Evolutionary conservation across 176 grass and related monocot genomes (phyloP).

Genomic region (Carex myosuroides): DNA sequence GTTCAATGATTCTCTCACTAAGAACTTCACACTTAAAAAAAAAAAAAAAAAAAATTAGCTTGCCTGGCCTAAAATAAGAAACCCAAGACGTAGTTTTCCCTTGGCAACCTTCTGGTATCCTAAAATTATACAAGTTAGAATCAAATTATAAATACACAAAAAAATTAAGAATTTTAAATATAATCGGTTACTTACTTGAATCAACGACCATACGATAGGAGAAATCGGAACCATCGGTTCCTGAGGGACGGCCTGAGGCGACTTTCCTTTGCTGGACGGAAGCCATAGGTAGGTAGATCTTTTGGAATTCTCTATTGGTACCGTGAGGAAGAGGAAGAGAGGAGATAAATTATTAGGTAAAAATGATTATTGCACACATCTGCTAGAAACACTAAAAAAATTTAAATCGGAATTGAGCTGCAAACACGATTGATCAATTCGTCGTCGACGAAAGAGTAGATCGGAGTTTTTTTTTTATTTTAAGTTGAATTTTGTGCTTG

Average conservation of each 20-base stretch:
- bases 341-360: not conserved
- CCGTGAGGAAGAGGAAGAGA: not conserved
- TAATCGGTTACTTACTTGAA: conserved; percentile 44
- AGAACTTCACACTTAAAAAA: not conserved
- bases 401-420: not conserved
- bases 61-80: conserved; percentile 64
- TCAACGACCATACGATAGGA: conserved; percentile 98
- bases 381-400: not conserved
- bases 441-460: not conserved
- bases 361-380: not conserved
- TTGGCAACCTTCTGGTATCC: conserved; percentile 82
- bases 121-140: conserved; percentile 24
- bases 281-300: conserved; percentile 2
- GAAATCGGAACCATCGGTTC: conserved; percentile 85
- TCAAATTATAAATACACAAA: not conserved
- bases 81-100: conserved; percentile 57
- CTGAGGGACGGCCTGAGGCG: conserved; percentile 39
- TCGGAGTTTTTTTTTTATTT: not conserved
- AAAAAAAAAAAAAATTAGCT: not conserved
- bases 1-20: not conserved
- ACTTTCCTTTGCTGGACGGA: conserved; percentile 46
- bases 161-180: not conserved
- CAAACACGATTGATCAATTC: not conserved
- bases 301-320: not conserved
- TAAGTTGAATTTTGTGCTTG: too few species aligned